Base-by-base conservation (phyloP, 2,329 filamentous ascomycete genomes). In the Elsinoe batatas region DNA sequence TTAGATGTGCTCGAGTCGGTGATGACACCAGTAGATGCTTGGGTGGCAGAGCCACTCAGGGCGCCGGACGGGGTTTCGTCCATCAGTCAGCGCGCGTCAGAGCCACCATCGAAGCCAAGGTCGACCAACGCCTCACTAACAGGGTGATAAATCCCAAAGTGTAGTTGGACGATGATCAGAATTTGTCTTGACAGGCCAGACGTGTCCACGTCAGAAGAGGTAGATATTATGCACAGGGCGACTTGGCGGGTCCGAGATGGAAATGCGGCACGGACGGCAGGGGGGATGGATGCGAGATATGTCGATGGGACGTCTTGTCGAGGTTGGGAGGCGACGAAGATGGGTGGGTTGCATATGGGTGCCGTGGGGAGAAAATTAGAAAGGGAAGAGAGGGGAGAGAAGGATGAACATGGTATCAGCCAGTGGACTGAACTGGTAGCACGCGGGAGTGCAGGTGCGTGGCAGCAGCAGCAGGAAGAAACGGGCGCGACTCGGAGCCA, bases 391-490 rank as follows among this genome's bases (percentile, higher is more conserved):
- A 51, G 47, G 47, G 47, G 37, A 13, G 47, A 35, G 47, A 51
- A 32, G 47, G 47, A 38, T 35, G 47, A 51, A 26, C 26, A 35
- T 51, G 32, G 44, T 33, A 33, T 49, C 47, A 51, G 47, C 26
- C 26, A 30, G 26, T 30, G 26, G 20, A 35, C 32, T 32, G 32
- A 33, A 51, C 47, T 51, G 47, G 47, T 51, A 51, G 47, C 47
- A 51, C 47, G 47, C 47, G 47, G 47, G 26, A 30, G 26, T 30
- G 26, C 26, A 30, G 37, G 47, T 51, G 47, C 47, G 47, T 51
- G 47, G 47, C 47, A 51, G 47, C 47, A 51, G 47, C 47, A 51
- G 47, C 47, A 51, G 47, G 47, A 51, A 37, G 47, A 33, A 51
- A 51, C 36, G 32, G 47, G 47, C 47, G 47, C 47, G 47, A 51